Base-by-base conservation (phyloP, 495 filamentous ascomycete genomes). In the Hypoxylon fuscum region DNA sequence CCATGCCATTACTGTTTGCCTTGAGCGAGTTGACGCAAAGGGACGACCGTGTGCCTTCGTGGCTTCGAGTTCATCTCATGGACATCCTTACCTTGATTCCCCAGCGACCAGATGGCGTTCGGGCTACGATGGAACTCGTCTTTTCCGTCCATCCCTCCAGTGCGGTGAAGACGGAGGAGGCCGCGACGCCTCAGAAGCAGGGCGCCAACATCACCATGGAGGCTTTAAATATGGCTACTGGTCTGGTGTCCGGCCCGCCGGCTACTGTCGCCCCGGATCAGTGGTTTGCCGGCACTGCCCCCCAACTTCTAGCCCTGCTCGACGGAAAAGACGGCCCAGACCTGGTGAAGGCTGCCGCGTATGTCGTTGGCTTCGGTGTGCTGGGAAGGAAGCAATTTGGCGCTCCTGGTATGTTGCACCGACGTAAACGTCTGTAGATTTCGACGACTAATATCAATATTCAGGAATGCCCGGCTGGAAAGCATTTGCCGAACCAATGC, bases 281-380 rank as follows among this genome's bases (percentile, higher is more conserved):
- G 17, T 93, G 88, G 79, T 91, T 91, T 59, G 64, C 76, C 2
- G 76, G 76, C 10, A 83, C 92, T 45, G 85, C 83, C 2, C 85
- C 87, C 7, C 89, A 93, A 62, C 77, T 95, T 10, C 73, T 90
- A 15, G 64, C 69, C 27, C 78, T 93, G 11, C 80, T 95, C 17
- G 88, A 91, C 64, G 88, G 87, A 1, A 75, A 78, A 23, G 84
- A 86, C 22, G 84, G 85, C 6, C 78, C 74, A 3, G 89, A 92
- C 65, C 73, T 93, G 58, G 79, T 74, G 53, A 88, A 81, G 61
- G 87, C 83, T 5, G 88, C 87, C 3, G 84, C 88, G 0, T 91
- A 91, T 68, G 82, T 90, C 38, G 88, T 93, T 50, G 89, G 88
- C 0, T 88, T 86, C 65, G 89, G 90, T 0, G 86, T 93, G 15